Conservation (phyloP, 2,329 filamentous ascomycete genomes). For the Penicillium sp. region DNA sequence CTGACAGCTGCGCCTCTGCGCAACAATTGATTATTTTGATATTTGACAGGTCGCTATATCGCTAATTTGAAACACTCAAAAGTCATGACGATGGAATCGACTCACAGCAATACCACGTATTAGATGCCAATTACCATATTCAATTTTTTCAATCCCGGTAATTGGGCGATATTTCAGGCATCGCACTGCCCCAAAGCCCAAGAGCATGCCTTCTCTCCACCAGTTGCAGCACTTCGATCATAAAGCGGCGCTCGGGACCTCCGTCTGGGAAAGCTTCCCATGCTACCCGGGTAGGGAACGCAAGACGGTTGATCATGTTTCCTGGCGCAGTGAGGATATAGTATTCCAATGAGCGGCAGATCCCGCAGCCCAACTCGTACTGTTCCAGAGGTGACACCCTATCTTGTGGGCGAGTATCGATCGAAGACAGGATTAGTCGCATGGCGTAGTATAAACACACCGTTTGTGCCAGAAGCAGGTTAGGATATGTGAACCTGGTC, state of each 20-base stretch:
- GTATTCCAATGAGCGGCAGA: slow-evolving; percentile 36
- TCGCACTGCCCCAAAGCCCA: slow-evolving; percentile 35
- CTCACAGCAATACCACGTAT: neutral
- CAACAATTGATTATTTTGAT: neutral
- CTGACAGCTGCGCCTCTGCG: neutral
- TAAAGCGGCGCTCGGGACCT: slow-evolving; percentile 33
- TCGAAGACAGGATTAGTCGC: slow-evolving; percentile 34
- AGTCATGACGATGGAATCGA: neutral
- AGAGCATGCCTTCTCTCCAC: slow-evolving; percentile 37
- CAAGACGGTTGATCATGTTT: slow-evolving; percentile 41
- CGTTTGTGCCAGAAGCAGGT: slow-evolving; percentile 36
- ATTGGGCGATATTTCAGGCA: slow-evolving; percentile 36
- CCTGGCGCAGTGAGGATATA: slow-evolving; percentile 36
- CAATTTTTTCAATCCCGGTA: too few relatives aligned
- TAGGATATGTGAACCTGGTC: slow-evolving; percentile 34
- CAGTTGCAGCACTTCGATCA: slow-evolving; percentile 33
- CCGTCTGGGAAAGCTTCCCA: slow-evolving; percentile 37
- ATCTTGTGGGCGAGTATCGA: slow-evolving; percentile 32
- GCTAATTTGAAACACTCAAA: neutral
- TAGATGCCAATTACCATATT: neutral
- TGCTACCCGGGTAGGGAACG: slow-evolving; percentile 37
- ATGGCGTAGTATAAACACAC: slow-evolving; percentile 37
- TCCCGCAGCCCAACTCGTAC: slow-evolving; percentile 35
- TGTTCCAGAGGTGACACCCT: slow-evolving; percentile 31
- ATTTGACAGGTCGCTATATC: too few relatives aligned